Evolutionary conservation across 768 basidiomycete genomes (phyloP), one percentile per base, ranked within the genome.

Genomic region (Infundibulicybe gibba): DNA sequence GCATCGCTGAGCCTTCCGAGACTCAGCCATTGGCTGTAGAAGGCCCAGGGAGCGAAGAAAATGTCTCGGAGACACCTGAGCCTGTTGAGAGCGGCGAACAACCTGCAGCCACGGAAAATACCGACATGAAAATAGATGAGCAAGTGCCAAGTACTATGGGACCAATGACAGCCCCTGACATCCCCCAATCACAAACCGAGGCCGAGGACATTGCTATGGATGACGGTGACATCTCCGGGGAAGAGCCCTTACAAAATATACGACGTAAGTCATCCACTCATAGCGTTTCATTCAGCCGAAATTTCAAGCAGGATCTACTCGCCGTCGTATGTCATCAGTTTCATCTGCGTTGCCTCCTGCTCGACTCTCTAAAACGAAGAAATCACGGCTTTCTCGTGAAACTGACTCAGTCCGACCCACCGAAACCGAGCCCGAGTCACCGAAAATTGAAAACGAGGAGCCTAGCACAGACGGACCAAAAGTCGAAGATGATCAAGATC

Each of bases 261-360:
- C 60, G 69, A 49, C 67, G 71, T 72, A 57, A 42, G 66, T 55
- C 38, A 12, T 48, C 12, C 30, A 12, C 40, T 9, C 35, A 48
- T 45, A 13, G 34, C 33, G 20, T 35, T 40, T n/a, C 34, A 40
- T n/a, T 1, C 20, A 1, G 45, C 32, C 40, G 46, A 16, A 55
- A 13, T 19, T 33, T 16, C 20, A 30, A 32, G 44, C 40, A 72
- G 74, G 71, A 32, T 72, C 73, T 5, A 62, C 68, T 32, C 67
- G 72, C 30, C 67, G 65, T 40, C 67, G 70, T 20, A 70, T 68
- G 43, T 63, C 70, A 13, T 64, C 68, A 17, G 57, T 63, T 10
- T 61, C 67, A 32, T 53, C 62, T 14, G 52, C 59, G 2, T 61
- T 64, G 41, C 62, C 61, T 9, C 52, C 59, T 14, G 59, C 55